Evolutionary conservation across 2,329 filamentous ascomycete genomes (phyloP).

Genomic region (Leptographium procerum): DNA sequence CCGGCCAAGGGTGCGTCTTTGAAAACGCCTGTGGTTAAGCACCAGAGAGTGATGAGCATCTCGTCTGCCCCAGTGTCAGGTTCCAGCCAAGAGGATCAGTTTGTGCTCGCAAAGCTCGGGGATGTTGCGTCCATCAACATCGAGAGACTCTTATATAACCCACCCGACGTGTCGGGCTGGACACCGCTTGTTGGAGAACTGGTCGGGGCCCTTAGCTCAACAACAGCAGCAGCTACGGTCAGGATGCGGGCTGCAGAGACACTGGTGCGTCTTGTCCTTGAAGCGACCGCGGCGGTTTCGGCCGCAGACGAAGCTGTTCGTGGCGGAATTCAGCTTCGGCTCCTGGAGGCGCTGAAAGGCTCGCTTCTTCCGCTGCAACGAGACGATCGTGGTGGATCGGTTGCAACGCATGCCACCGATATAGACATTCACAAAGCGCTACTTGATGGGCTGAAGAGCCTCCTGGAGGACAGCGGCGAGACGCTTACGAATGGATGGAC

Average conservation of each 20-base stretch:
- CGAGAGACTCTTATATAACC: slow-evolving; percentile 57
- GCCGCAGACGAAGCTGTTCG: slow-evolving; percentile 37
- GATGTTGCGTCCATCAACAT: slow-evolving; percentile 66
- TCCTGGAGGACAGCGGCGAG: slow-evolving; percentile 84
- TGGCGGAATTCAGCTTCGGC: slow-evolving; percentile 56
- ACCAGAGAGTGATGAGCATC: slow-evolving; percentile 34
- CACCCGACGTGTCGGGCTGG: slow-evolving; percentile 67
- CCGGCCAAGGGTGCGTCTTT: slow-evolving; percentile 15
- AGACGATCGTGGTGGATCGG: slow-evolving; percentile 38
- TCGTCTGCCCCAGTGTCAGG: slow-evolving; percentile 32
- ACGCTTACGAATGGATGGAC: slow-evolving; percentile 75
- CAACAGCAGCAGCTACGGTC: slow-evolving; percentile 37
- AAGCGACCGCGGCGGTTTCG: slow-evolving; percentile 45
- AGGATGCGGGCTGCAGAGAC: slow-evolving; percentile 53
- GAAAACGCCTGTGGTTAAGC: slow-evolving; percentile 22
- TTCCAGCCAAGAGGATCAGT: slow-evolving; percentile 50
- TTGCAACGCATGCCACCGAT: slow-evolving; percentile 52
- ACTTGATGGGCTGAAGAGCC: slow-evolving; percentile 66
- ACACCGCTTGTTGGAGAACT: slow-evolving; percentile 47
- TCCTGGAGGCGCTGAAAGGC: slow-evolving; percentile 54
- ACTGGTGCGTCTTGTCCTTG: slow-evolving; percentile 44
- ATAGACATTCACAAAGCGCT: slow-evolving; percentile 71
- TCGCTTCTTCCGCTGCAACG: slow-evolving; percentile 49
- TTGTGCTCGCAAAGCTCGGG: slow-evolving; percentile 62
- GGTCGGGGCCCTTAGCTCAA: slow-evolving; percentile 36